Percentiles rank a stretch among this genome's conserved stretches.
phyloP scores from a whole-genome alignment of 2,329 filamentous ascomycete species.

The Aspergillus piperis region DNA sequence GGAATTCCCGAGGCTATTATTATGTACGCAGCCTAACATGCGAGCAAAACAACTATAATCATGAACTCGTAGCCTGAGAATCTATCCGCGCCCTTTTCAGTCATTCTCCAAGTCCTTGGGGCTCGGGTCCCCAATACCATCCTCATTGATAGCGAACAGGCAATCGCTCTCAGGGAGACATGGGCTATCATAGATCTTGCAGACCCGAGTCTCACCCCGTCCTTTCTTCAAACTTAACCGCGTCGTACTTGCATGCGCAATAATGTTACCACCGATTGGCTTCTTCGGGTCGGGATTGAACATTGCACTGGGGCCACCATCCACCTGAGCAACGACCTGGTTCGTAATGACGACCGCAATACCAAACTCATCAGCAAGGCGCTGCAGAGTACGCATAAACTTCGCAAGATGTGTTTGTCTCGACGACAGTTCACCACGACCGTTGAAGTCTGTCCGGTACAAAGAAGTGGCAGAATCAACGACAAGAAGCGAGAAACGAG shows the following conservation, averaged over 20 bases:
- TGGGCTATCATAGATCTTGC: slow-evolving; percentile 98
- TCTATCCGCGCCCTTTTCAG: slow-evolving; percentile 30
- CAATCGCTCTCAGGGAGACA: slow-evolving; percentile 96
- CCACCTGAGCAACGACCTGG: slow-evolving; percentile 96
- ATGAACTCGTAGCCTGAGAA: slow-evolving; percentile 25
- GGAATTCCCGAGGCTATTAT: background rate
- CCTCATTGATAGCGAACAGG: slow-evolving; percentile 94
- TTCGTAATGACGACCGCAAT: slow-evolving; percentile 99
- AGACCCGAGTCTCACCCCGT: slow-evolving; percentile 89
- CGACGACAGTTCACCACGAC: slow-evolving; percentile 94
- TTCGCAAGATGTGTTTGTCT: slow-evolving; percentile 65
- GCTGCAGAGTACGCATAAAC: slow-evolving; percentile 52
- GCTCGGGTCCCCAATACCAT: slow-evolving; percentile 92
- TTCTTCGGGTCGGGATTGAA: slow-evolving; percentile 99
- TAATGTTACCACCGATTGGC: slow-evolving; percentile 97
- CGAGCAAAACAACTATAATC: slow-evolving; percentile 23
- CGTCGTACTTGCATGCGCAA: slow-evolving; percentile 95
- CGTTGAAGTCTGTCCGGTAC: slow-evolving; percentile 94
- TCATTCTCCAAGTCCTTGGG: slow-evolving; percentile 95
- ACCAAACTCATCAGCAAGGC: slow-evolving; percentile 73
- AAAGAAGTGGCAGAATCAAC: slow-evolving; percentile 95
- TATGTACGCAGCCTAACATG: background rate
- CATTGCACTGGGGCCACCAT: slow-evolving; percentile 94
- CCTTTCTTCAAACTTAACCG: slow-evolving; percentile 95
- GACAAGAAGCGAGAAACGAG: slow-evolving; percentile 89